Evolutionary conservation across 1,139 yeast species (phyloP).

Genomic region (Suhomyces choctaworum): DNA sequence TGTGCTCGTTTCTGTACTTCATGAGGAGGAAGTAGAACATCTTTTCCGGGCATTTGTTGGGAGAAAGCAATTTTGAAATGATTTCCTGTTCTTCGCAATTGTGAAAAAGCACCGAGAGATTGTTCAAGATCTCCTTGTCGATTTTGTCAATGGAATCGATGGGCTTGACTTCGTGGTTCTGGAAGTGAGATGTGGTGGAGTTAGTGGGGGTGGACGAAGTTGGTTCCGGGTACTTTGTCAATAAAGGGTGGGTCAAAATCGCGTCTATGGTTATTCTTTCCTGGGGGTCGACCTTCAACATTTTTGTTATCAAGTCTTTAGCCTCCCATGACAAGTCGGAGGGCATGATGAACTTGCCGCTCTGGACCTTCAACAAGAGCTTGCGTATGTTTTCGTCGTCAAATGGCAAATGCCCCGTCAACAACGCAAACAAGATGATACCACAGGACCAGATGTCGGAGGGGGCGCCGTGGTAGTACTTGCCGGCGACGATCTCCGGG

Average conservation of each 20-base stretch:
- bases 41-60: conserved; percentile 76
- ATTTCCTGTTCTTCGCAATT: conserved; percentile 70
- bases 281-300: conserved; percentile 79
- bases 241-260: conserved; percentile 76
- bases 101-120: conserved; percentile 87
- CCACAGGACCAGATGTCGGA: conserved; percentile 99
- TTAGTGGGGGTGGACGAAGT: conserved; percentile 17
- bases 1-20: conserved; percentile 82
- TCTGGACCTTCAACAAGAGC: conserved; percentile 83
- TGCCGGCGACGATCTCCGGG: conserved; percentile 95
- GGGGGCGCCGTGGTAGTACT: conserved; percentile 93
- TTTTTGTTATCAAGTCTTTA: conserved; percentile 75
- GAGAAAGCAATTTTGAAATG: conserved; percentile 56
- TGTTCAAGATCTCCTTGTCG: conserved; percentile 80
- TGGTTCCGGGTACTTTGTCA: conserved; percentile 66
- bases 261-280: conserved; percentile 74
- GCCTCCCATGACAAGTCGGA: conserved; percentile 78
- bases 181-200: conserved; percentile 29
- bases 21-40: conserved; percentile 81
- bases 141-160: conserved; percentile 57
- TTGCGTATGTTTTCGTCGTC: conserved; percentile 94
- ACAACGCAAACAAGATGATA: conserved; percentile 84
- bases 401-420: conserved; percentile 94
- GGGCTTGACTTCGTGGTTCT: conserved; percentile 43
- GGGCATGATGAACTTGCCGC: conserved; percentile 86